A percentile compares a stretch with the other conserved stretches of the same genome.
Evolutionary conservation across 208 protist genomes (phyloP).

Genomic region (Leishmania tropica): DNA sequence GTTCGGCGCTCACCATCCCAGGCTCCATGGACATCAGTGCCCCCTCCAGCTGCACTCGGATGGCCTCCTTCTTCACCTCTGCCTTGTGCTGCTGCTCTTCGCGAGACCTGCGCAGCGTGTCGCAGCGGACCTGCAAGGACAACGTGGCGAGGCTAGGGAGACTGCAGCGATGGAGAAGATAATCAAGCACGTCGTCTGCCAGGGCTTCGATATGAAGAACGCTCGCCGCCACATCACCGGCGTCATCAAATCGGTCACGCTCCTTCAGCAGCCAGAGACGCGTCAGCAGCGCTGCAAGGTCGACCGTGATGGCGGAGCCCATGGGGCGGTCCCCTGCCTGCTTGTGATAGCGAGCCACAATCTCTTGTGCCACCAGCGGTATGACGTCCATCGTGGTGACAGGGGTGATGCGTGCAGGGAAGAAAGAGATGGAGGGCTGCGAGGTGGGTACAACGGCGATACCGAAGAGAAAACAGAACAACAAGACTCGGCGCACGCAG

Average conservation of each 20-base stretch:
- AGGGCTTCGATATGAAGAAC: conserved; percentile 65
- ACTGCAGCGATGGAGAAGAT: conserved; percentile 54
- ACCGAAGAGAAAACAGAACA: too few relatives aligned
- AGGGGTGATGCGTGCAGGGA: background rate
- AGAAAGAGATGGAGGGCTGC: conserved; percentile 9
- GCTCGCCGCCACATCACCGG: conserved; percentile 61
- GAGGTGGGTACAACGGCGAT: background rate
- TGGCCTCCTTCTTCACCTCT: conserved; percentile 71
- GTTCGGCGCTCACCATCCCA: conserved; percentile 47
- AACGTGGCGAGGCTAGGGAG: conserved; percentile 59
- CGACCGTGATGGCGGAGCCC: conserved; percentile 49
- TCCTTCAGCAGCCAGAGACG: conserved; percentile 66
- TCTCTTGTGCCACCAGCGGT: conserved; percentile 68
- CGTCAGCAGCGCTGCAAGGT: conserved; percentile 70
- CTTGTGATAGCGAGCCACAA: conserved; percentile 61
- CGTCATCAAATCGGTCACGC: conserved; percentile 44
- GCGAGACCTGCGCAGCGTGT: conserved; percentile 36
- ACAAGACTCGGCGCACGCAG: background rate
- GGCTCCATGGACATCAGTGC: conserved; percentile 58
- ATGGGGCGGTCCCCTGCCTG: conserved; percentile 25
- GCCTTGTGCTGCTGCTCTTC: conserved; percentile 40
- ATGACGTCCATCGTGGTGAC: conserved; percentile 74
- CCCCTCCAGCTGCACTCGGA: conserved; percentile 60
- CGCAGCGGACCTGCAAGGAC: conserved; percentile 61
- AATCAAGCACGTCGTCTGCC: conserved; percentile 66